Base-by-base conservation (phyloP, 129 eudicot genomes). In the Lactuca saligna region DNA sequence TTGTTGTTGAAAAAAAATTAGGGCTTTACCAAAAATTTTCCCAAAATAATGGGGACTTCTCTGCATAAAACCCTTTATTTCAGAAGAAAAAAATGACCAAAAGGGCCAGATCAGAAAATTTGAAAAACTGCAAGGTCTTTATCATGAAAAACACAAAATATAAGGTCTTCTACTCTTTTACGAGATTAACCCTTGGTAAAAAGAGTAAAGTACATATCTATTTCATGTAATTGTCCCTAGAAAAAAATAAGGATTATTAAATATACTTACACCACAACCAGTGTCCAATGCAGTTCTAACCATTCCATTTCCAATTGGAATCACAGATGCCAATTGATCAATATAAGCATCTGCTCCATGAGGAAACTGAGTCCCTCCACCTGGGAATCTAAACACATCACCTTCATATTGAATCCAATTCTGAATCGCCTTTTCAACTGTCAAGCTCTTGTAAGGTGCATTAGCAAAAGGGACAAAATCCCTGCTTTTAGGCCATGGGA, bases 291-390 rank as follows among this genome's bases (percentile, higher is more conserved):
- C 88, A 41, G 88, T 86, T 60, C 92, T 78, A 65, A 86, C 85
- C 79, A 74, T 75, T 62, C 92, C 92, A 54, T 83, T 83, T 14
- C 61, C 79, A 13, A 86, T 73, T 46, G 92, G 92, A 61, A 86
- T 86, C 48, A 83, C 86, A 34, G 88, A 83, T 44, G 88, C 92
- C 64, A 86, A 66, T 37, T 86, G 82, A 67, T 86, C 83, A 62
- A 86, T 86, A 72, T 86, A 86, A 1, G 86, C 84, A 83, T 86
- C 88, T 4, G 88, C 91, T 25, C 91, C 91, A 67, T 86, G 88
- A 80, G 91, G 91, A 71, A 86, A 86, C 78, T 86, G 92, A 46
- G 92, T 86, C 55, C 92, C 92, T 4, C 92, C 92, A 71, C 92
- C 92, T 3, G 92, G 92, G 66, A 86, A 86, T 75, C 92, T 71